Conservation (phyloP, 768 basidiomycete genomes). For the Boletus rufocinnamomeus region DNA sequence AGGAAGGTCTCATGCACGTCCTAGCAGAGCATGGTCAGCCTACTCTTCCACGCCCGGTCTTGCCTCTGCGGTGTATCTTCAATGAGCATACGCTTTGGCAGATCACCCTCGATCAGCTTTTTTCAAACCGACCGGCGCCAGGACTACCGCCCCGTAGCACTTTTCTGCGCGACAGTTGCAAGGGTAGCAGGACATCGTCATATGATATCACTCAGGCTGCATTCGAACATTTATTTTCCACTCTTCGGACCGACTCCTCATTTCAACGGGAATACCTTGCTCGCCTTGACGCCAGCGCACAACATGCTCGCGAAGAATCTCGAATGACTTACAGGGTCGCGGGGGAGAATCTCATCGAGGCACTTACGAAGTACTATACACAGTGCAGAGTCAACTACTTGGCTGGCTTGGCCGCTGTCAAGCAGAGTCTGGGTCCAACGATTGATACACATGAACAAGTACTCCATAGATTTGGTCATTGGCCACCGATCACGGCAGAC, state of each 20-base stretch:
- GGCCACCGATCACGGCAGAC: conserved; percentile 27
- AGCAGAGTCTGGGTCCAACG: conserved; percentile 15
- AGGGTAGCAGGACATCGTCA: background rate
- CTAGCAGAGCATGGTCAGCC: background rate
- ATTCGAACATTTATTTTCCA: background rate
- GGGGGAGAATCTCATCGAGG: background rate
- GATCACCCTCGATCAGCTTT: background rate
- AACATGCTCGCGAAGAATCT: background rate
- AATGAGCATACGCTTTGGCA: background rate
- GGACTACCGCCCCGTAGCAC: background rate
- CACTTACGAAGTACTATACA: background rate
- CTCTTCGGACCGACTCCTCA: background rate
- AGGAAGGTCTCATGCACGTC: too few relatives aligned
- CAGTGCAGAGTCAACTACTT: conserved; percentile 2
- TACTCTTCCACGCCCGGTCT: too few relatives aligned
- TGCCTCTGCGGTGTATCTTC: too few relatives aligned
- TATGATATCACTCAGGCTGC: too few relatives aligned
- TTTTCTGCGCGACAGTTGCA: background rate
- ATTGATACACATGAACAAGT: background rate
- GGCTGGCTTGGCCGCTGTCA: background rate
- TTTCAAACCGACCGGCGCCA: background rate
- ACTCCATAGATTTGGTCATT: conserved; percentile 21
- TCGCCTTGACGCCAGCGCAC: too few relatives aligned
- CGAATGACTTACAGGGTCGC: background rate
- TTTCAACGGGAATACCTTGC: conserved; percentile 5